These are phyloP conservation scores for Biscogniauxia marginata DNA, from an alignment of 2,329 filamentous ascomycete genomes.

Conservation along the genomic window DNA sequence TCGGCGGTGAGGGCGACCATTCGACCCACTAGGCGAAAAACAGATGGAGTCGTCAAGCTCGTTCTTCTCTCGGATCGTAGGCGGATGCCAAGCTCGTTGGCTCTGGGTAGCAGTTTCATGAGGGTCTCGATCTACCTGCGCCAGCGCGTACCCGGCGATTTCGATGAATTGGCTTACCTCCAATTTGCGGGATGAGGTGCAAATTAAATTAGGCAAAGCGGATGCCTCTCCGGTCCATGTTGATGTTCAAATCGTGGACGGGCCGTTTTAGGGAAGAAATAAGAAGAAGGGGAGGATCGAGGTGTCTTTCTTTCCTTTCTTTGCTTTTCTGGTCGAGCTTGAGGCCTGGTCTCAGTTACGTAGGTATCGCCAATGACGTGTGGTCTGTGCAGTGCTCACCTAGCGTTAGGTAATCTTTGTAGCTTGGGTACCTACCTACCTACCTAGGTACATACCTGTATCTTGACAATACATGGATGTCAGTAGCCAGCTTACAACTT, in stretches of 20 bases:
- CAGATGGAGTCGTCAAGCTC: background rate
- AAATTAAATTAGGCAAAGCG: too few relatives aligned
- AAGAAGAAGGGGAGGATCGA: too few relatives aligned
- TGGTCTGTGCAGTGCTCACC: background rate
- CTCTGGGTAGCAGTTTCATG: background rate
- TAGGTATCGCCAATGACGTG: background rate
- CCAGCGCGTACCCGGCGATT: background rate
- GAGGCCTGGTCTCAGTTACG: background rate
- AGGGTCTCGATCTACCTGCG: background rate
- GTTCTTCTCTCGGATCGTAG: background rate
- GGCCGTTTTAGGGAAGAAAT: background rate
- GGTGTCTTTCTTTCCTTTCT: too few relatives aligned
- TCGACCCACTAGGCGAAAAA: background rate
- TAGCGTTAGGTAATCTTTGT: background rate
- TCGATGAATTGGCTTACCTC: background rate
- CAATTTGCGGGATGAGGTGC: background rate
- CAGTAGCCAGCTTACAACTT: too few relatives aligned
- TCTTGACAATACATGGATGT: background rate
- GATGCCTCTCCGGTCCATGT: too few relatives aligned
- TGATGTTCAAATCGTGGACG: background rate
- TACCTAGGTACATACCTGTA: background rate
- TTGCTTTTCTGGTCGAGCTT: background rate
- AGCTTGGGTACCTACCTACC: background rate
- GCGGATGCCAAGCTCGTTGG: background rate
- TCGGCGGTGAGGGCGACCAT: background rate